phyloP scores from a whole-genome alignment of 2,329 filamentous ascomycete species.

The Ilyonectria robusta region DNA sequence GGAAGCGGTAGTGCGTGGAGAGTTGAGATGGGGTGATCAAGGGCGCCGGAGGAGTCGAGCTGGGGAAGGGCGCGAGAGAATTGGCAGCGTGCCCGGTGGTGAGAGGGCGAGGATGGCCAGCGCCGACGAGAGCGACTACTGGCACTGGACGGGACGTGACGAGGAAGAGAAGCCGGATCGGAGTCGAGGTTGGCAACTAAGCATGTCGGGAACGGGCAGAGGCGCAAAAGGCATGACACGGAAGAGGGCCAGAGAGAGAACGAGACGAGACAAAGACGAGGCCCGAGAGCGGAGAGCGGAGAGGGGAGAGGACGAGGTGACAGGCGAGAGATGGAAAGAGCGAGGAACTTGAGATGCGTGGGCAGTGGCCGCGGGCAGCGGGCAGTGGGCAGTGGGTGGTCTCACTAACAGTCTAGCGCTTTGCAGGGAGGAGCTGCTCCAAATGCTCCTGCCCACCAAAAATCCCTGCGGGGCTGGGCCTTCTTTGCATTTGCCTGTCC shows the following conservation, averaged over 20 bases:
- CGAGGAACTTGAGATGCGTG: slow-evolving; percentile 29
- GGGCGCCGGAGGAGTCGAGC: slow-evolving; percentile 21
- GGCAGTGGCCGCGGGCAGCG: slow-evolving; percentile 20
- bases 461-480: slow-evolving; percentile 27
- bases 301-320: slow-evolving; percentile 48
- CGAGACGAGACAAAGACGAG: slow-evolving; percentile 27
- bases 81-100: slow-evolving; percentile 36
- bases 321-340: slow-evolving; percentile 30
- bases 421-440: slow-evolving; percentile 27
- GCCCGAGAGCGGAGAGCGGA: slow-evolving; percentile 43
- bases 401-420: slow-evolving; percentile 27
- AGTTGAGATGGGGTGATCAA: slow-evolving; percentile 16
- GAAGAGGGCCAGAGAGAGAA: slow-evolving; percentile 28
- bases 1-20: slow-evolving; percentile 26
- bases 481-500: slow-evolving; percentile 10
- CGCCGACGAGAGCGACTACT: slow-evolving; percentile 43
- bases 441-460: slow-evolving; percentile 19
- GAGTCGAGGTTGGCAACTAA: slow-evolving; percentile 45
- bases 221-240: slow-evolving; percentile 42
- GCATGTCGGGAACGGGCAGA: slow-evolving; percentile 45
- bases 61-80: slow-evolving; percentile 34
- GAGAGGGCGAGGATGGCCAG: slow-evolving; percentile 34
- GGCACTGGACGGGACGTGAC: slow-evolving; percentile 38
- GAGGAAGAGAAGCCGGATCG: slow-evolving; percentile 41
- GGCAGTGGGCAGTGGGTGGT: slow-evolving; percentile 30